Percentiles rank a stretch among this genome's conserved stretches.
Conservation (phyloP, 2,329 filamentous ascomycete genomes). For the Cladosporium sp. region DNA sequence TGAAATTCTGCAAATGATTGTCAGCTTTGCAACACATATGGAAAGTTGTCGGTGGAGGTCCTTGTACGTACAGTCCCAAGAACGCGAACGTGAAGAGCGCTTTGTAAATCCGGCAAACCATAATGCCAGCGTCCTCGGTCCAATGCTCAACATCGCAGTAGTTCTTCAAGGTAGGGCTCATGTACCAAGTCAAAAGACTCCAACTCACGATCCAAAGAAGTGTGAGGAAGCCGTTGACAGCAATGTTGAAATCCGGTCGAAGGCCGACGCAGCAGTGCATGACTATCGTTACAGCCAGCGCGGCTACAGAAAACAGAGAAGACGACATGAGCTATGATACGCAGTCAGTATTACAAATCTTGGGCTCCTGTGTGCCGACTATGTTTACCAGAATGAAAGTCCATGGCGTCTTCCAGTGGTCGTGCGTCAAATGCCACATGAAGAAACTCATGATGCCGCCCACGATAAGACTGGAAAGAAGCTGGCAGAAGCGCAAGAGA, state of each 20-base stretch:
- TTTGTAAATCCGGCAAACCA: constrained; percentile 57
- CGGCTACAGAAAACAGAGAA: constrained; percentile 49
- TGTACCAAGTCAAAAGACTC: constrained; percentile 51
- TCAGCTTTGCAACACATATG: not conserved
- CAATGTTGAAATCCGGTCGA: constrained; percentile 48
- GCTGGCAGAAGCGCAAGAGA: constrained; percentile 37
- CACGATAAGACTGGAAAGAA: constrained; percentile 46
- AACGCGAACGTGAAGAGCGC: constrained; percentile 55
- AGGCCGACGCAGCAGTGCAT: constrained; percentile 51
- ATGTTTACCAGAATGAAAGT: constrained; percentile 52
- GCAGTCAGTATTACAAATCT: not conserved
- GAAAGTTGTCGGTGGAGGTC: not conserved
- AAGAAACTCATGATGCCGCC: constrained; percentile 54
- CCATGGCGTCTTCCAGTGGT: constrained; percentile 53
- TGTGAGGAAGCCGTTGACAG: constrained; percentile 46
- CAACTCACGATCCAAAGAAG: constrained; percentile 52
- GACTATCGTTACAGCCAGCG: constrained; percentile 45
- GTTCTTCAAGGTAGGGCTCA: constrained; percentile 49
- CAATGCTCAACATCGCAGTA: constrained; percentile 49
- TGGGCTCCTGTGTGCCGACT: not conserved
- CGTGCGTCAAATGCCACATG: constrained; percentile 49
- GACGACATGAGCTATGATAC: constrained; percentile 46
- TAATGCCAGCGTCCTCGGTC: constrained; percentile 52
- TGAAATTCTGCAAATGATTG: constrained; percentile 31
- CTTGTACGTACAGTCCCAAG: constrained; percentile 38